Conservation (phyloP, 192 early-diverging fungal genomes). For the Backusella circina region DNA sequence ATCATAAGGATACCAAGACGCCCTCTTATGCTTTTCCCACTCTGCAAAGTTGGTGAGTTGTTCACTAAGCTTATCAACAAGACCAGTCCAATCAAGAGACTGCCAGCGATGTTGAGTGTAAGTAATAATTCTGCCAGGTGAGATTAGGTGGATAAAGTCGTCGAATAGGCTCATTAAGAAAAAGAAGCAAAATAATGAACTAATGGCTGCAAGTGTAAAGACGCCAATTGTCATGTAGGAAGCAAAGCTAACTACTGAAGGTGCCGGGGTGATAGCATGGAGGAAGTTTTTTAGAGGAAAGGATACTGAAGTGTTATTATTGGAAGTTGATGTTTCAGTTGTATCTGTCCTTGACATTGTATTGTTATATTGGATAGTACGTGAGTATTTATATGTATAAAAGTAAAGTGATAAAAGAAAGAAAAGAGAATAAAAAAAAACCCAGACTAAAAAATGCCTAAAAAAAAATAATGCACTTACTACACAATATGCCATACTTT, state of each 20-base stretch:
- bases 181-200: constrained; percentile 20
- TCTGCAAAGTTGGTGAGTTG: constrained; percentile 24
- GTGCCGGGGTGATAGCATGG: not conserved
- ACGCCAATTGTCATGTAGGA: constrained; percentile 17
- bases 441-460: not conserved
- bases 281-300: not conserved
- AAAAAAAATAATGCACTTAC: not conserved
- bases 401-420: not conserved
- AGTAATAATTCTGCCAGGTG: constrained; percentile 8
- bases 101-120: constrained; percentile 6
- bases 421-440: not conserved
- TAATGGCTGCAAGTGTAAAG: constrained; percentile 9
- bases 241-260: constrained; percentile 1
- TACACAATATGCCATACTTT: not conserved
- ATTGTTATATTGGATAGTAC: not conserved
- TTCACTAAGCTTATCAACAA: constrained; percentile 17
- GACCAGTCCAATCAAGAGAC: constrained; percentile 11
- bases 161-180: constrained; percentile 12
- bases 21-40: constrained; percentile 28
- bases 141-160: constrained; percentile 6
- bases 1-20: constrained; percentile 17
- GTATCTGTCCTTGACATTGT: not conserved
- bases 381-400: not conserved
- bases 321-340: not conserved
- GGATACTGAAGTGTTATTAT: not conserved